Conservation (phyloP, 2,329 filamentous ascomycete species). For the Raffaelea albimanens region DNA sequence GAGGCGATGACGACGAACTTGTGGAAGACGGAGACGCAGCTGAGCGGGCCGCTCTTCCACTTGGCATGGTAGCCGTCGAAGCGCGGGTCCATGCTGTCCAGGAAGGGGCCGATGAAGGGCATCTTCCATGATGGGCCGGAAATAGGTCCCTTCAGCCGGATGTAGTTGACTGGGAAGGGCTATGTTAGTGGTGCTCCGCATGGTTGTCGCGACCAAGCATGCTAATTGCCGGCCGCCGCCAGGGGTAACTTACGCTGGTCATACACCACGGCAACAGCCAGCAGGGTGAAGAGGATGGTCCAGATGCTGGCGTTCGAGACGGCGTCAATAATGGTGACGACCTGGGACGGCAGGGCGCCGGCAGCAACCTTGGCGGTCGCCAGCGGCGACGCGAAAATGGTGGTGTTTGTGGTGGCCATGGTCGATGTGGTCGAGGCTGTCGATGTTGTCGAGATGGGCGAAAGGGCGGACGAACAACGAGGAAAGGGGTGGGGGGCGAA, state of each 20-base stretch:
- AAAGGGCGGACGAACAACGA: background rate
- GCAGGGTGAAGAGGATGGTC: constrained; percentile 59
- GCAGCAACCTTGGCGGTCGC: constrained; percentile 45
- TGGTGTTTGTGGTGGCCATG: constrained; percentile 43
- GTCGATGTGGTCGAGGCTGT: background rate
- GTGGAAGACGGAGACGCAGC: constrained; percentile 98
- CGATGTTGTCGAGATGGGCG: background rate
- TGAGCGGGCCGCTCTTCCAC: constrained; percentile 84
- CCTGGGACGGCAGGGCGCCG: constrained; percentile 42
- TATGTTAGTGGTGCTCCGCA: background rate
- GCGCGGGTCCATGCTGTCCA: constrained; percentile 83
- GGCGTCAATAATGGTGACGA: constrained; percentile 46
- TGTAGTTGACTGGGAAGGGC: constrained; percentile 55
- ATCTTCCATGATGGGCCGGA: constrained; percentile 66
- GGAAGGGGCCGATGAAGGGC: constrained; percentile 90
- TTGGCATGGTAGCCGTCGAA: constrained; percentile 87
- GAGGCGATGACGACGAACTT: constrained; percentile 99
- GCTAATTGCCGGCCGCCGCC: background rate
- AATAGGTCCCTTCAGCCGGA: constrained; percentile 66
- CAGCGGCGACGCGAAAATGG: constrained; percentile 56
- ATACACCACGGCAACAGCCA: constrained; percentile 67
- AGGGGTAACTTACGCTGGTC: constrained; percentile 62
- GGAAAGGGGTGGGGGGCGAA: background rate
- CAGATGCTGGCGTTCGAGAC: constrained; percentile 42
- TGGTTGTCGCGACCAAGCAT: background rate